These are phyloP conservation scores for Colletotrichum sp. DNA, from an alignment of 2,329 filamentous ascomycete genomes.

Conservation along the genomic window DNA sequence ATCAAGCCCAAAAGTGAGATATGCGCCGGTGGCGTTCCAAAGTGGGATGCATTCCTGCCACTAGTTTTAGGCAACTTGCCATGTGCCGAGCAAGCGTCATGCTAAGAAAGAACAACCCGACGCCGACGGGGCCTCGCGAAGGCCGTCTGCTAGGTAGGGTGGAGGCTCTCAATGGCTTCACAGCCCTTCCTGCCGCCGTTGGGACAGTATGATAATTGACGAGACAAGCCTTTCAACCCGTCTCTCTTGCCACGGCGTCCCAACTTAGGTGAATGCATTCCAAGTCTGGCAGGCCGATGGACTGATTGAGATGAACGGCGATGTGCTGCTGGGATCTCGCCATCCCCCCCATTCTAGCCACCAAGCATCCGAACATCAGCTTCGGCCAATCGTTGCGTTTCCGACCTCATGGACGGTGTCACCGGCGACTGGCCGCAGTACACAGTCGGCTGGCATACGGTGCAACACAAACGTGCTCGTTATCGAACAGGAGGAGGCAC, in stretches of 20 bases:
- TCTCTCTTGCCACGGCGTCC: neutral
- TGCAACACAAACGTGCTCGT: conserved; percentile 32
- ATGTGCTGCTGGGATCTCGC: neutral
- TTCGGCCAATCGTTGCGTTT: neutral
- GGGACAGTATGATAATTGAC: neutral
- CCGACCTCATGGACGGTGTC: conserved; percentile 17
- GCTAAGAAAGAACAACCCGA: neutral
- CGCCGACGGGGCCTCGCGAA: neutral
- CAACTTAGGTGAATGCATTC: neutral
- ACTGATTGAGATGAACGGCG: neutral
- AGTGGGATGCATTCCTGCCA: neutral
- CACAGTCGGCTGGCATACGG: conserved; percentile 21
- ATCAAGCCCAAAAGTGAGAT: neutral
- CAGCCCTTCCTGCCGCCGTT: neutral
- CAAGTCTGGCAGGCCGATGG: neutral
- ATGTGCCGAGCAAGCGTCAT: conserved; percentile 7
- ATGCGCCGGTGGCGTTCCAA: neutral
- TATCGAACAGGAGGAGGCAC: conserved; percentile 21
- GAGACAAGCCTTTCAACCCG: neutral
- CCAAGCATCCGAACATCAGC: neutral
- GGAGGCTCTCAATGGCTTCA: neutral
- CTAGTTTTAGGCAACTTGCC: neutral
- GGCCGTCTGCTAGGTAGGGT: neutral
- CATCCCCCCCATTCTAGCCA: neutral
- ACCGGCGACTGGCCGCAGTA: conserved; percentile 19